Evolutionary conservation across 1,139 yeast genomes (phyloP), one percentile per base, ranked within the genome.

Genomic region (Pichia sp.): DNA sequence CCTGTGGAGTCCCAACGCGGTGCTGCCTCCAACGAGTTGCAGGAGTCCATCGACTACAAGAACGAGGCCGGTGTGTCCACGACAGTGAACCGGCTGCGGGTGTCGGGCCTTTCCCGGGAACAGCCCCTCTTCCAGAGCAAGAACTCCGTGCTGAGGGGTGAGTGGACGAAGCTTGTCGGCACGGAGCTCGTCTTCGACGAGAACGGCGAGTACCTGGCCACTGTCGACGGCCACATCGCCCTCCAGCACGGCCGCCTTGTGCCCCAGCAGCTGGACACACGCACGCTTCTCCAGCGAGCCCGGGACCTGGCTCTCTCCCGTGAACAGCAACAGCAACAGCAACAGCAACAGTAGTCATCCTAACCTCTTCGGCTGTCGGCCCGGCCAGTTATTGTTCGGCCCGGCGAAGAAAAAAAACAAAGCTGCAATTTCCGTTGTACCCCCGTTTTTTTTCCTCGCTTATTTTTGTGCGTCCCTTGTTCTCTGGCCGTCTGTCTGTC

Each of bases 101-200:
- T 76, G 19, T 73, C 83, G 8, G 85, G 84, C 0, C 63, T 83
- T 28, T 79, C 78, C 16, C 69, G 74, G 8, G 72, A 72, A 21
- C 64, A 67, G 21, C 89, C 89, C 2, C 61, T 82, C 34, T 70
- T 83, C 41, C 76, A 77, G 58, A 68, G 81, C 9, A 83, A 83
- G 41, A 74, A 77, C 50, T 72, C 71, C 18, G 71, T 88, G 3
- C 87, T 82, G 65, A 82, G 82, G 63, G 95, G 96, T 1, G 72
- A 75, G 39, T 93, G 98, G 97, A 75, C 78, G 47, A 79, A 79
- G 54, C 69, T 88, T 12, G 83, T 88, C 1, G 99, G 99, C 0
- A 86, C 96, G 0, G 97, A 91, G 62, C 70, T 93, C 55, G 69
- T 80, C 0, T 76, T 79, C 60, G 80, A 80, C 59, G 85, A 80